Percentiles rank a stretch among this genome's conserved stretches.
Conservation (phyloP, 257 asterid genomes). For the Nemophila menziesii region DNA sequence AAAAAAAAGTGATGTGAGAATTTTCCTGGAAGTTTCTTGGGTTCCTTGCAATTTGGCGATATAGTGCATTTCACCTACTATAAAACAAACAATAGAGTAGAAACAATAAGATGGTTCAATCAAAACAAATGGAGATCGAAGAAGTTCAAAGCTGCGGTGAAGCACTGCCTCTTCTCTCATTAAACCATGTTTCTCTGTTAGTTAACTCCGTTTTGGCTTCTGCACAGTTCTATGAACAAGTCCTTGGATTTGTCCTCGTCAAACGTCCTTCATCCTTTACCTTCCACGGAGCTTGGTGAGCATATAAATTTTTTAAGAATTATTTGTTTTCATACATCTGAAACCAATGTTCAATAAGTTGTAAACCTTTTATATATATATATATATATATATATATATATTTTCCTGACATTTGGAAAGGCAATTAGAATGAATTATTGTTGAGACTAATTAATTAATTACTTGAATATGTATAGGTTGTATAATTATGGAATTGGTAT, state of each 20-base stretch:
- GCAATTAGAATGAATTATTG: not conserved
- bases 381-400: too few relatives aligned
- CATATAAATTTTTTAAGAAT: not conserved
- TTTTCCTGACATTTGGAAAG: too few relatives aligned
- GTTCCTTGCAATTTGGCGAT: too few relatives aligned
- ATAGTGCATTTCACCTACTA: too few relatives aligned
- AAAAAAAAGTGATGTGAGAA: too few relatives aligned
- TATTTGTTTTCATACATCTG: not conserved
- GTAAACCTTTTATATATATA: not conserved
- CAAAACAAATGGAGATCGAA: constrained; percentile 8
- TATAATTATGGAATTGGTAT: constrained; percentile 31
- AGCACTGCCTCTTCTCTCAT: constrained; percentile 27
- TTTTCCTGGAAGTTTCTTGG: too few relatives aligned
- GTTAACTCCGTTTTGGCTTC: constrained; percentile 21
- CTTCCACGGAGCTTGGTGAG: constrained; percentile 32
- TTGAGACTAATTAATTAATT: not conserved
- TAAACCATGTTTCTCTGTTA: constrained; percentile 29
- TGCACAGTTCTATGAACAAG: constrained; percentile 22
- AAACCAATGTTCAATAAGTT: too few relatives aligned
- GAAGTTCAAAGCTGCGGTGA: constrained; percentile 9
- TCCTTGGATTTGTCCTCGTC: constrained; percentile 23
- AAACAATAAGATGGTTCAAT: not conserved
- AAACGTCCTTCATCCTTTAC: constrained; percentile 32
- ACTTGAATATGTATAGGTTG: constrained; percentile 16
- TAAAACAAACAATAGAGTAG: too few relatives aligned